Base-by-base conservation (phyloP, 1,284 basidiomycete species). In the Heterobasidion irregulare region DNA sequence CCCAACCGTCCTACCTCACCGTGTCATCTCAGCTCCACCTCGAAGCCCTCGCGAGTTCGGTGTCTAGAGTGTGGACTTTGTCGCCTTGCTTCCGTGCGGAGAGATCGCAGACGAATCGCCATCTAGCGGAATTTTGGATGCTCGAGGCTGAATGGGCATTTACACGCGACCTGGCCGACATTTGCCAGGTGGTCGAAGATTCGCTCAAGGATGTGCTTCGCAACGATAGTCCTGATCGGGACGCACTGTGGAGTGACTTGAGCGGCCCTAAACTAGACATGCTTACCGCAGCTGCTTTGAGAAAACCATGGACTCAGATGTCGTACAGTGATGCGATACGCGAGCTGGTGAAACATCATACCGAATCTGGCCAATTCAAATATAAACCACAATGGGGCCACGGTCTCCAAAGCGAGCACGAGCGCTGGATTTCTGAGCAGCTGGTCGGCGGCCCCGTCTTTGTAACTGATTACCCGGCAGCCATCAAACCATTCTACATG, bases 91-190 rank as follows among this genome's bases (percentile, higher is more conserved):
- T 99, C 71, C 86, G 96, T 18, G 96, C 96, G 16, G 96, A 99
- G 65, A 83, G 84, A 7, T 90, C 86, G 4, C 80, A 88, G 62
- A 98, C 96, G 1, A 84, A 83, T 51, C 79, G 96, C n/a, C 96
- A 99, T 69, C 79, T 99, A 7, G 84, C 92, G 50, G 97, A 99
- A 68, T 99, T 99, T 70, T 97, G 93, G 91, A 99, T 99, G 96
- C 80, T 97, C 56, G 96, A 99, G 71, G 94, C 90, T 0, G 96
- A 97, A 67, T 84, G 91, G 75, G 83, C 83, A 0, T 90, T 90
- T 65, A 71, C 68, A 34, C 63, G 66, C 34, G 63, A 65, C 13
- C 70, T 86, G 6, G 67, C 70, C 0, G 80, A 82, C 18, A 70
- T 97, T 13, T 89, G 91, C 67, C 72, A 75, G 44, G 73, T 93